Conservation (phyloP, 2,329 filamentous ascomycete genomes). For the Colletotrichum plurivorum region DNA sequence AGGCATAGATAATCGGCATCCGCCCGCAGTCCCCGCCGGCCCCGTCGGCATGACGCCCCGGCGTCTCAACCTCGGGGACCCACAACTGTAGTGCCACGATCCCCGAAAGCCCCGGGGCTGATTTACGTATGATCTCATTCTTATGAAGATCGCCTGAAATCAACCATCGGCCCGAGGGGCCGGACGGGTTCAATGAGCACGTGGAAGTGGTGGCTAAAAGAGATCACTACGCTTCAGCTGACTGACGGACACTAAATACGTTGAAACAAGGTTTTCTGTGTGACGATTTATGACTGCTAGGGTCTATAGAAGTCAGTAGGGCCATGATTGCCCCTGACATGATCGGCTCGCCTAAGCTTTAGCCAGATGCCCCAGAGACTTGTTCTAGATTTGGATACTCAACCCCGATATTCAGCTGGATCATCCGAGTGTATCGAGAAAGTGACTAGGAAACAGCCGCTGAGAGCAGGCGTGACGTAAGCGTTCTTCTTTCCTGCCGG, state of each 20-base stretch:
- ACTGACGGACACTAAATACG: neutral
- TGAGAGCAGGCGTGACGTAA: no score
- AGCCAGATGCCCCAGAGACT: no score
- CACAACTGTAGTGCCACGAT: neutral
- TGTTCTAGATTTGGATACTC: no score
- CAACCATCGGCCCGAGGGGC: neutral
- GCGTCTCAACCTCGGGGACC: neutral
- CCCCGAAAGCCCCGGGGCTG: constrained; percentile 5
- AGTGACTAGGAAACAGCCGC: no score
- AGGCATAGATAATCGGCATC: neutral
- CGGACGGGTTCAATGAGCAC: neutral
- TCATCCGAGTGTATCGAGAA: no score
- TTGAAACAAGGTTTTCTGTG: neutral
- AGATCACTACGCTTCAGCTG: neutral
- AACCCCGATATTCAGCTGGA: no score
- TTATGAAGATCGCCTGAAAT: neutral
- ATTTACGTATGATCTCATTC: no score
- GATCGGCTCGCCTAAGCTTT: no score
- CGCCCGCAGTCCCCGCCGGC: neutral
- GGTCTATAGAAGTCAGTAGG: no score
- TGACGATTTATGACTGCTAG: no score
- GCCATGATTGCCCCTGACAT: no score
- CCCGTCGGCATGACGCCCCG: constrained; percentile 21
- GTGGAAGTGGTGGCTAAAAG: neutral
- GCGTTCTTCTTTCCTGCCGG: no score